Evolutionary conservation across 2,329 filamentous ascomycete species (phyloP), one percentile per base, ranked within the genome.

Genomic region (Volutella citrinella): DNA sequence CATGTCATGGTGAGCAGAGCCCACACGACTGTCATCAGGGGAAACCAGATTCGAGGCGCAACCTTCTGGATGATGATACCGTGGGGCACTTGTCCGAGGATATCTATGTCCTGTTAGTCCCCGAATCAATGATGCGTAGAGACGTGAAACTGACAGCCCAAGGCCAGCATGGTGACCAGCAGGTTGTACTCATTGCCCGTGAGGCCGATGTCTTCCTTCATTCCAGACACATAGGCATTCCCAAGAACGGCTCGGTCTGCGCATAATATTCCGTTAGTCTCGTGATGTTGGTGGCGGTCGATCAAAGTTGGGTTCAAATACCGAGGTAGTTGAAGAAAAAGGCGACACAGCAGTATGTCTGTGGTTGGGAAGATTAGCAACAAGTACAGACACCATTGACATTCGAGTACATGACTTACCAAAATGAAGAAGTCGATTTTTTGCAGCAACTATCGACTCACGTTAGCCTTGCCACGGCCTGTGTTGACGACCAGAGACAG

Each of bases 31-130:
- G 69, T 68, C 60, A 68, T 71, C 19, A 58, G 45, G 1, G 69
- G 69, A 44, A 68, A 69, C 57, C 68, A 73, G 25, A 72, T 64
- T 10, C 70, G 57, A 3, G 69, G 71, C 12, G 63, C 61, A 20
- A 76, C 47, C 35, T 72, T 69, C 42, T 74, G 68, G 11, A 76
- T 56, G 12, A 69, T 64, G 6, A 72, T 42, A 22, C 65, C 68
- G 21, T 61, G 60, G 1, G 66, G 66, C 3, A 70, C 54, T 42
- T 74, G 68, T 1, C 68, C 69, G 10, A 71, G 19, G 12, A 45
- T 41, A 17, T 42, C 32, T 34, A 19, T 25, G 13, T 19, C 23
- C n/a, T 41, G 19, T 13, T 10, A 18, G 19, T 38, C 18, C 11
- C 30, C 19, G 34, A 8, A 17, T 19, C 12, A 19, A 32, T 17